Evolutionary conservation across 2,329 filamentous ascomycete species (phyloP).

Genomic region (Hortaea werneckii): DNA sequence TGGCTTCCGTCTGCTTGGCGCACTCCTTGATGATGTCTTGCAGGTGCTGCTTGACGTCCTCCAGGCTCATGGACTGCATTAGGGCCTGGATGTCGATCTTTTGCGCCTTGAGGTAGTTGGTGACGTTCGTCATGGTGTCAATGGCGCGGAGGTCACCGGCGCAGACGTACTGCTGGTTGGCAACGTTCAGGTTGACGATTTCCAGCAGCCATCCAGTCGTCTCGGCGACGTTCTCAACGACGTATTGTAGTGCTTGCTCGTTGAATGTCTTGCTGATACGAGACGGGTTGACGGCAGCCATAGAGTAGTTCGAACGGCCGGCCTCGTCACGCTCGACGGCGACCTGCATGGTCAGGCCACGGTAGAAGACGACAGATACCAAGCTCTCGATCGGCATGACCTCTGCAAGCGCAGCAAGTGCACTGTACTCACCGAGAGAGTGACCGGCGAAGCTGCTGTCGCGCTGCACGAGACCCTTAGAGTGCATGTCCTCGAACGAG

Average conservation of each 20-base stretch:
- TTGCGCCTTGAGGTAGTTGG: slow-evolving; percentile 92
- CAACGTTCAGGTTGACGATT: slow-evolving; percentile 90
- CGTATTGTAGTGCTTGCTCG: slow-evolving; percentile 91
- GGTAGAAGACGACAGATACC: slow-evolving; percentile 98
- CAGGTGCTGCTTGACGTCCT: slow-evolving; percentile 83
- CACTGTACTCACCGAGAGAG: slow-evolving; percentile 96
- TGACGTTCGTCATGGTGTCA: slow-evolving; percentile 62
- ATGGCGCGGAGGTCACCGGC: slow-evolving; percentile 57
- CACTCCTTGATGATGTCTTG: slow-evolving; percentile 85
- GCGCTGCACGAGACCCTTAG: slow-evolving; percentile 88
- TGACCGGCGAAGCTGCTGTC: slow-evolving; percentile 98
- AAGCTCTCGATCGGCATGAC: slow-evolving; percentile 99
- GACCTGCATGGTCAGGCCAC: slow-evolving; percentile 97
- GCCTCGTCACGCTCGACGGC: slow-evolving; percentile 90
- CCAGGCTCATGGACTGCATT: slow-evolving; percentile 73
- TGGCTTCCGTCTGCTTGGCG: slow-evolving; percentile 75
- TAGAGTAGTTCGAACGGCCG: slow-evolving; percentile 94
- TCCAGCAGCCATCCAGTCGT: slow-evolving; percentile 92
- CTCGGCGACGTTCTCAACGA: slow-evolving; percentile 90
- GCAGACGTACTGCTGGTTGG: slow-evolving; percentile 60
- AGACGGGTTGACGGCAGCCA: slow-evolving; percentile 98
- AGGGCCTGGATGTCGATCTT: slow-evolving; percentile 95
- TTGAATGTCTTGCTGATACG: slow-evolving; percentile 98
- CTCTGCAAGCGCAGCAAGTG: slow-evolving; percentile 87
- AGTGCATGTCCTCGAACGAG: slow-evolving; percentile 96